Percentiles rank a stretch among this genome's conserved stretches.
Conservation (phyloP, 192 early-diverging fungal genomes). For the Thamnidium elegans region DNA sequence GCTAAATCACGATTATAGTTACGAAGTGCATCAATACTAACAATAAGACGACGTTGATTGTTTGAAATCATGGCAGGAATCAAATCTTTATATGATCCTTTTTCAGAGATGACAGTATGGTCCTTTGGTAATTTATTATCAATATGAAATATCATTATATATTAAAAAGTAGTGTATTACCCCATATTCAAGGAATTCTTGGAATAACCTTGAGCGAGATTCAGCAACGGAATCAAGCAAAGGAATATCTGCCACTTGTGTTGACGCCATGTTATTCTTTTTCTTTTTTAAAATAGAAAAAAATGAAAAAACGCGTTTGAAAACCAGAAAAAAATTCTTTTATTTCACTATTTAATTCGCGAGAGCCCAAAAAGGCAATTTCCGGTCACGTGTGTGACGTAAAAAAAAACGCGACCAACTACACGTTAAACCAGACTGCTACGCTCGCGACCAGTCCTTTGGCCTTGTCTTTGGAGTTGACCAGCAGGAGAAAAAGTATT, state of each 20-base stretch:
- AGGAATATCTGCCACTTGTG: not conserved
- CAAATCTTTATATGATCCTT: slow-evolving; percentile 19
- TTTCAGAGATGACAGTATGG: not conserved
- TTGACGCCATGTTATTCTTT: not conserved
- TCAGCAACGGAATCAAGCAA: not conserved
- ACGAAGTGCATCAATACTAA: slow-evolving; percentile 89
- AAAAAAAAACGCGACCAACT: too few relatives aligned
- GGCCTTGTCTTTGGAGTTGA: too few relatives aligned
- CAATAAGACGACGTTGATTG: slow-evolving; percentile 63
- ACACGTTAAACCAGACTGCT: too few relatives aligned
- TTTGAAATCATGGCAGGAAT: slow-evolving; percentile 22
- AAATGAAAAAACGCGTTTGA: not conserved
- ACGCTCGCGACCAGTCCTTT: too few relatives aligned
- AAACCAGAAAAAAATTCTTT: not conserved
- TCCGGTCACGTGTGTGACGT: too few relatives aligned
- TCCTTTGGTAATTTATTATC: not conserved
- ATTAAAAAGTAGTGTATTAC: not conserved
- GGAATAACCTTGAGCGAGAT: not conserved
- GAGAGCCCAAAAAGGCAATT: too few relatives aligned
- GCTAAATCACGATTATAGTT: slow-evolving; percentile 70
- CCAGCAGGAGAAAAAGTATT: too few relatives aligned
- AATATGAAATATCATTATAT: too few relatives aligned
- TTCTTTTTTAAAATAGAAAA: not conserved
- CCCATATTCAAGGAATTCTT: not conserved
- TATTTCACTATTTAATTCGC: not conserved